These are phyloP conservation scores for Termitomyces titanicus DNA, from an alignment of 768 basidiomycete species.

Conservation along the genomic window DNA sequence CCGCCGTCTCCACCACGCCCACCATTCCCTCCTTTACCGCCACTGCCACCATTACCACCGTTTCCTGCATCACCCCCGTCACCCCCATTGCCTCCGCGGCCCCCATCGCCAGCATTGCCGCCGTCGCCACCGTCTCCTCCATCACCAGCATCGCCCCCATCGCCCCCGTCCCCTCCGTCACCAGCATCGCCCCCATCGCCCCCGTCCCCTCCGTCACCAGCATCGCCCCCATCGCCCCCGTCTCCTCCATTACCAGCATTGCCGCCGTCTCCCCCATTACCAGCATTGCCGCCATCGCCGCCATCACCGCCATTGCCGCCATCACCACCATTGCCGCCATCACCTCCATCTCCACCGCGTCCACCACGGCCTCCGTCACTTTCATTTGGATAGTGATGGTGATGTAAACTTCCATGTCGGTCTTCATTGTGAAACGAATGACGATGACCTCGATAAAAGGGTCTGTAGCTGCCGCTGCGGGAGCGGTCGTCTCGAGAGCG, in stretches of 20 bases:
- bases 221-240: background rate
- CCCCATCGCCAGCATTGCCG: background rate
- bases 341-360: background rate
- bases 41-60: background rate
- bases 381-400: background rate
- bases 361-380: background rate
- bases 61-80: background rate
- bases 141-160: background rate
- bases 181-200: background rate
- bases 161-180: background rate
- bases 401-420: background rate
- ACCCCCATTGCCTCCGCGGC: background rate
- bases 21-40: background rate
- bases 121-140: background rate
- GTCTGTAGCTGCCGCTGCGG: background rate
- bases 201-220: background rate
- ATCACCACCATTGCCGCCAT: background rate
- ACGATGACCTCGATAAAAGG: background rate
- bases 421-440: background rate
- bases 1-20: background rate
- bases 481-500: background rate
- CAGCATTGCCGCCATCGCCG: background rate
- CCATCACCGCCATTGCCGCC: too few species aligned
- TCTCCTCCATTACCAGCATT: background rate
- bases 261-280: background rate